Evolutionary conservation across 106 monocot genomes (phyloP).

Genomic region (Hemerocallis citrina): DNA sequence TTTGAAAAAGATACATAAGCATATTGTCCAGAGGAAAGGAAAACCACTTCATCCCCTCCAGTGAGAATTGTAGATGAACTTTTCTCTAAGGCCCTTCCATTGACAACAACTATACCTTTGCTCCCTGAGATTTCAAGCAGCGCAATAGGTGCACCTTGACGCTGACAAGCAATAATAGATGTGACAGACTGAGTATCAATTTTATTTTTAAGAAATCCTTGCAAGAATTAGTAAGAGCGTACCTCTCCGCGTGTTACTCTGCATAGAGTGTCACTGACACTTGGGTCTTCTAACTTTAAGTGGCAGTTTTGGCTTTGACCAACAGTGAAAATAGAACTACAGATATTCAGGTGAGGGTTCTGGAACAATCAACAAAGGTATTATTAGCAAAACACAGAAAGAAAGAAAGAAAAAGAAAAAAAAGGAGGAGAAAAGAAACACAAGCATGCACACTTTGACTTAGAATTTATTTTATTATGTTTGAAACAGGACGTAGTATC

Average conservation of each 20-base stretch:
- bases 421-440: neutral
- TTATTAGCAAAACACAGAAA: neutral
- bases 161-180: constrained; percentile 21
- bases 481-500: no score
- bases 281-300: constrained; percentile 42
- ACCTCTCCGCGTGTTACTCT: constrained; percentile 56
- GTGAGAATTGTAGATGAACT: constrained; percentile 31
- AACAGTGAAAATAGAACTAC: constrained; percentile 47
- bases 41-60: constrained; percentile 78
- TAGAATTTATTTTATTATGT: no score
- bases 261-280: constrained; percentile 41
- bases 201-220: no score
- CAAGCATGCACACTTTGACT: no score
- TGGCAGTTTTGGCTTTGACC: constrained; percentile 52
- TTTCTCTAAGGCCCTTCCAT: constrained; percentile 47
- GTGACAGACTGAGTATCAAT: no score
- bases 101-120: constrained; percentile 59
- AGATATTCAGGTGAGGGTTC: constrained; percentile 54
- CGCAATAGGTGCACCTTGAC: constrained; percentile 26
- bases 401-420: no score
- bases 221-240: constrained; percentile 2
- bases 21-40: constrained; percentile 58
- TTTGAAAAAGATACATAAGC: constrained; percentile 74
- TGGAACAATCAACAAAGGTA: constrained; percentile 9
- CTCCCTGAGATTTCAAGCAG: constrained; percentile 59